Evolutionary conservation across 306 rosid genomes (phyloP), one percentile per base, ranked within the genome.

Genomic region (Lathyrus sativus): DNA sequence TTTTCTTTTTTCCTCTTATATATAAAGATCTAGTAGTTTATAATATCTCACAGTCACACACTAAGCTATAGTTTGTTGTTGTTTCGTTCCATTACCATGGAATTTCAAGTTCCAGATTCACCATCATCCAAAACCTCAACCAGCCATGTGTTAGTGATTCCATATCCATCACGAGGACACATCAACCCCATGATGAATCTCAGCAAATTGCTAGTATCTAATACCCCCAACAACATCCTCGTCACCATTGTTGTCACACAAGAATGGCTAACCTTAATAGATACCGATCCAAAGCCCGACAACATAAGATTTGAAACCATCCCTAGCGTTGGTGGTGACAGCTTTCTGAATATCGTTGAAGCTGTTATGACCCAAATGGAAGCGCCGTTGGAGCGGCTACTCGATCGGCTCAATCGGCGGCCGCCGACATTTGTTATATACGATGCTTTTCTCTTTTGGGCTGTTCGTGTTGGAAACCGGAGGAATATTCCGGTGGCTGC

Each of bases 111-210:
- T 12, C 39, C 15, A 37, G 4, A 22, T 10, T 56, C 66, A 17
- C 55, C 31, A 10, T 43, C 61, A 2, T 48, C 15, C 13, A 53
- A 10, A 10, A 28, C 65, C 3, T 4, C 29, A 29, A 3, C 50
- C 39, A 33, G 48, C 61, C 83, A 83, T 39, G 48, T 79, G n/a
- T 38, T 86, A 60, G 91, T 80, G 1, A 4, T 87, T 42, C 87
- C 92, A 0, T 71, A 79, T 22, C 92, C 89, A 0, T 65, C 81
- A 0, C 43, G 68, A 1, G 84, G 92, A 22, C 89, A 84, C 76
- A 65, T 87, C 48, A 82, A 87, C 64, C 70, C 92, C 31, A 46
- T 84, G 81, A 67, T 82, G 70, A 80, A 68, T 76, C 56, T 87
- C 45, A 77, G 78, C 80, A 87, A 78, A 5, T 15, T 76, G 8